Evolutionary conservation across 2,329 filamentous ascomycete genomes (phyloP), one percentile per base, ranked within the genome.

Genomic region (Alternaria rosae): DNA sequence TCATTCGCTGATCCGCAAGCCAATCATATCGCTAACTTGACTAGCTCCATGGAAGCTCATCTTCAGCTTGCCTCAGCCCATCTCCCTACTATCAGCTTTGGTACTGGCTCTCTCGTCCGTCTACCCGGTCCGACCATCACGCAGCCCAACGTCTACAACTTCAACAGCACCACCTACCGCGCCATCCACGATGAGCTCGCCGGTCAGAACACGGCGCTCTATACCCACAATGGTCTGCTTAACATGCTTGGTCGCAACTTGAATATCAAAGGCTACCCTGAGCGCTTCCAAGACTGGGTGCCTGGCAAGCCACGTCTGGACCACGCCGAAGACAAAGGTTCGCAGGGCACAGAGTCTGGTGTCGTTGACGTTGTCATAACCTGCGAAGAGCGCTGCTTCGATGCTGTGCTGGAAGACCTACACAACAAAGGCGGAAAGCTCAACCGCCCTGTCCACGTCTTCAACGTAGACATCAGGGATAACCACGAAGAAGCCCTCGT

Each of bases 391-490:
- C 86, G 95, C 63, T 99, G 95, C 78, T 99, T 96, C 93, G 95
- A 99, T 80, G 94, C 95, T 5, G 95, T 99, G 32, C 87, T 99
- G 11, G 95, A 99, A 73, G 94, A 99, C 78, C 84, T 99, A 54
- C 88, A 97, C 65, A 92, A 89, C 72, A 88, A 96, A 65, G 95
- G 94, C 8, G 89, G 91, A 0, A 91, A 92, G 4, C 84, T 99
- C 59, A 99, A 99, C 79, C 85, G 93, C 3, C 94, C 95, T 0
- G 95, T 99, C 0, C 95, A 99, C 77, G 92, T 99, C 59, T 97
- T 99, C 84, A 99, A 99, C 73, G 91, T 99, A 57, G 95, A 99
- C 78, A 99, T 99, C 75, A 94, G 92, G 79, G 95, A 99, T 81
- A 99, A 98, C 75, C 95, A 98, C 75, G 94, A 99, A 78, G 95